These are phyloP conservation scores for Dacryopinax primogenitus DNA, from an alignment of 768 basidiomycete species.

Conservation along the genomic window DNA sequence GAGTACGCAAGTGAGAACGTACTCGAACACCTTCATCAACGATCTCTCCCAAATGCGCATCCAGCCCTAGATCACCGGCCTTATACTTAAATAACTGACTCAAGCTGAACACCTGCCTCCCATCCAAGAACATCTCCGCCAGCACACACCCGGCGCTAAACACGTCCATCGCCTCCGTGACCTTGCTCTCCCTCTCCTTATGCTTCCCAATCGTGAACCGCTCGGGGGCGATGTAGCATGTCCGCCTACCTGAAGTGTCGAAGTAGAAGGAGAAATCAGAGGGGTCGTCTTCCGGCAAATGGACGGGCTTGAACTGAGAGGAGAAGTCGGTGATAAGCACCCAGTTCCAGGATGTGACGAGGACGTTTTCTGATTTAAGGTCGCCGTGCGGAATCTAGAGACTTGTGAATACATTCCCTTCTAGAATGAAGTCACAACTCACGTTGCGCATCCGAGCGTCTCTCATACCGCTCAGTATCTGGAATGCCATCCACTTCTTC, in stretches of 20 bases:
- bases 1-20: slow-evolving; percentile 25
- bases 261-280: slow-evolving; percentile 97
- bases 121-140: slow-evolving; percentile 91
- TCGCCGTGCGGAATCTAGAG: slow-evolving; percentile 82
- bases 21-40: slow-evolving; percentile 76
- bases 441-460: slow-evolving; percentile 62
- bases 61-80: slow-evolving; percentile 68
- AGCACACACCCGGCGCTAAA: slow-evolving; percentile 92
- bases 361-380: slow-evolving; percentile 92
- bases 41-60: slow-evolving; percentile 54
- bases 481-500: slow-evolving; percentile 97
- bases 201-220: slow-evolving; percentile 73
- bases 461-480: slow-evolving; percentile 71
- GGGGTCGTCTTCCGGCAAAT: slow-evolving; percentile 89
- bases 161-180: slow-evolving; percentile 95
- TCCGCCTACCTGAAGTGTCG: slow-evolving; percentile 84
- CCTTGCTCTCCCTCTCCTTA: slow-evolving; percentile 62
- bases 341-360: slow-evolving; percentile 94
- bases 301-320: slow-evolving; percentile 79
- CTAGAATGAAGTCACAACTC: neutral
- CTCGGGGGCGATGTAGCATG: slow-evolving; percentile 94
- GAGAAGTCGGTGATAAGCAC: slow-evolving; percentile 93
- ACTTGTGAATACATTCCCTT: neutral
- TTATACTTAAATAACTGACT: slow-evolving; percentile 92
- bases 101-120: slow-evolving; percentile 80